These are phyloP conservation scores for Fomitopsis schrenkii DNA, from an alignment of 1,284 basidiomycete genomes.

Conservation along the genomic window DNA sequence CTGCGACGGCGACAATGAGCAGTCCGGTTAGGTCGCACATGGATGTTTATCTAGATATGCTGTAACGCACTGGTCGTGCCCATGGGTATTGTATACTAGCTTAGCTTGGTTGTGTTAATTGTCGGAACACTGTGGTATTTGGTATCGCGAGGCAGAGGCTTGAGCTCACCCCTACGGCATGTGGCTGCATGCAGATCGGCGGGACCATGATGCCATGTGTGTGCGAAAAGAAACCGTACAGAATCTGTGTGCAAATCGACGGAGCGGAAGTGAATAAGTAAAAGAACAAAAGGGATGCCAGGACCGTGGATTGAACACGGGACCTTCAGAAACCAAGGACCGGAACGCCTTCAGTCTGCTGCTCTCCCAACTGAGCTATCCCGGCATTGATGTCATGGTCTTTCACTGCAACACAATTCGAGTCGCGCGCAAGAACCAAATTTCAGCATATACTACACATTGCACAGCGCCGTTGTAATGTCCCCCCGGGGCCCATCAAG, in stretches of 20 bases:
- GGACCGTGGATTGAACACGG: slow-evolving; percentile 62
- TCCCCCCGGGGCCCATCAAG: too few relatives aligned
- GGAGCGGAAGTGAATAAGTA: background rate
- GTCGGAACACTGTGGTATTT: background rate
- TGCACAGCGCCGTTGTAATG: too few relatives aligned
- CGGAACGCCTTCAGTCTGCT: background rate
- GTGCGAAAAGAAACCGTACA: background rate
- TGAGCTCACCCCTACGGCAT: background rate
- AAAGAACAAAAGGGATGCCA: slow-evolving; percentile 28
- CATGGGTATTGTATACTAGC: background rate
- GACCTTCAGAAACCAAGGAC: slow-evolving; percentile 45
- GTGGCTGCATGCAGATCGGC: too few relatives aligned
- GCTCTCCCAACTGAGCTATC: slow-evolving; percentile 3
- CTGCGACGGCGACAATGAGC: slow-evolving; percentile 39
- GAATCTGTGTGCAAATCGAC: too few relatives aligned
- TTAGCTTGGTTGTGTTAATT: background rate
- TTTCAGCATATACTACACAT: too few relatives aligned
- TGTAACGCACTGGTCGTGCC: background rate
- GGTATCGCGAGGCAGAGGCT: background rate
- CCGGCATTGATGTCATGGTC: background rate
- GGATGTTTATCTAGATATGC: background rate
- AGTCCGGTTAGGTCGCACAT: background rate
- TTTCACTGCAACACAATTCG: too few relatives aligned
- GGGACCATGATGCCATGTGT: too few relatives aligned
- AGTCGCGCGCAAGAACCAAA: too few relatives aligned